phyloP scores from a whole-genome alignment of 2,329 filamentous ascomycete genomes.

The Arthroderma sp. region DNA sequence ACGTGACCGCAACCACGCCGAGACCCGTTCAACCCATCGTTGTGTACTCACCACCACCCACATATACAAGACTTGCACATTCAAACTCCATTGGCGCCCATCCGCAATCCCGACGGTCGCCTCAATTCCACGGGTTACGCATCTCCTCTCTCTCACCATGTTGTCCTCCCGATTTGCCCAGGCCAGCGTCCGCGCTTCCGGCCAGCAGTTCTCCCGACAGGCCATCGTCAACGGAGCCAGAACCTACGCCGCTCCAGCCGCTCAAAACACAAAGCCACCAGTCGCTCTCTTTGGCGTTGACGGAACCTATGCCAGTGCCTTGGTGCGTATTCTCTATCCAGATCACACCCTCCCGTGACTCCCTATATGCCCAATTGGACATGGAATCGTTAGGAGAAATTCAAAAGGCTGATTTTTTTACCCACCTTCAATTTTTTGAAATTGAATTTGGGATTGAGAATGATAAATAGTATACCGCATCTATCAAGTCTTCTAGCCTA shows the following conservation, averaged over 20 bases:
- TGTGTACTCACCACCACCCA: too few relatives aligned
- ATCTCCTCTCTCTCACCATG: slow-evolving; percentile 29
- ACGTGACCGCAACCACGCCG: too few relatives aligned
- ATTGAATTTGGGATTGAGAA: neutral
- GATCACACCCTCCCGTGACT: neutral
- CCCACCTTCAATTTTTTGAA: too few relatives aligned
- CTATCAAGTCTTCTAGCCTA: slow-evolving; percentile 73
- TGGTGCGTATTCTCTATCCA: slow-evolving; percentile 52
- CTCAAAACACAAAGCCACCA: slow-evolving; percentile 64
- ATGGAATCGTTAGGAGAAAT: slow-evolving; percentile 3
- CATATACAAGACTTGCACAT: too few relatives aligned
- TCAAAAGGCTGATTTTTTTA: too few relatives aligned
- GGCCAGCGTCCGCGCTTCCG: slow-evolving; percentile 43
- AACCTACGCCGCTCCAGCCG: slow-evolving; percentile 55
- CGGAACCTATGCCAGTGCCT: slow-evolving; percentile 93
- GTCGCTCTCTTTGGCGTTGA: slow-evolving; percentile 89
- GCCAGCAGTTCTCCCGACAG: slow-evolving; percentile 31
- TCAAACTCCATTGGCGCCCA: slow-evolving; percentile 1
- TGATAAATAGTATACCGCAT: slow-evolving; percentile 74
- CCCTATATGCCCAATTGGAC: slow-evolving; percentile 2
- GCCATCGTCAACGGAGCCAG: slow-evolving; percentile 41
- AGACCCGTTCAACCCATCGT: too few relatives aligned
- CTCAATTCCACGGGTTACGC: neutral
- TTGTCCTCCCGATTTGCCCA: slow-evolving; percentile 43
- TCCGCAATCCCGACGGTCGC: neutral